Percentiles rank a stretch among this genome's conserved stretches.
phyloP scores from a whole-genome alignment of 2,329 filamentous ascomycete genomes.

The Proliferodiscus dingleyae region DNA sequence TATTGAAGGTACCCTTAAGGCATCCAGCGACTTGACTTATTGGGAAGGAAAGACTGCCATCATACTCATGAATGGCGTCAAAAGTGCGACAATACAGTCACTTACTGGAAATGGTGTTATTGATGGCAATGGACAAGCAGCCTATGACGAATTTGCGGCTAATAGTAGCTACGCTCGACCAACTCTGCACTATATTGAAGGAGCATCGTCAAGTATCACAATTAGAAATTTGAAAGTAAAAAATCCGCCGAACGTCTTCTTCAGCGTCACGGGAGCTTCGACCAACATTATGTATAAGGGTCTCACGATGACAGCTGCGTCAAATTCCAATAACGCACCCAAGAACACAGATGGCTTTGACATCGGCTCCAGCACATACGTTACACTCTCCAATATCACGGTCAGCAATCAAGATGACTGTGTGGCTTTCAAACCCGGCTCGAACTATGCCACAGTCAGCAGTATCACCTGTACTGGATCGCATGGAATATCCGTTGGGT shows the following conservation, averaged over 20 bases:
- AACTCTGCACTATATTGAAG: conserved; percentile 36
- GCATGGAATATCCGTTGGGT: conserved; percentile 44
- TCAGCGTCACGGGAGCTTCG: conserved; percentile 34
- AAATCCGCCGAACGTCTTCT: conserved; percentile 43
- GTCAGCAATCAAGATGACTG: conserved; percentile 57
- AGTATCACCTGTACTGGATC: conserved; percentile 41
- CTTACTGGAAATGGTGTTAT: conserved; percentile 38
- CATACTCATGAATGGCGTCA: conserved; percentile 36
- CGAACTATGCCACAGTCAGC: conserved; percentile 38
- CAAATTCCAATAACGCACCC: conserved; percentile 35
- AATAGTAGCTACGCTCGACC: conserved; percentile 37
- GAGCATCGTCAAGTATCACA: conserved; percentile 35
- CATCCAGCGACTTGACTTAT: conserved; percentile 35
- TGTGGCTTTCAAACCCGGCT: conserved; percentile 51
- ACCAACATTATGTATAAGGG: conserved; percentile 34
- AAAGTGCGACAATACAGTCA: conserved; percentile 37
- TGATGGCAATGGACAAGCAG: conserved; percentile 43
- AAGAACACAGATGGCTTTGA: conserved; percentile 53
- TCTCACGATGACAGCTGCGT: conserved; percentile 36
- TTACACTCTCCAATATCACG: conserved; percentile 44
- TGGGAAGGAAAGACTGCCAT: conserved; percentile 39
- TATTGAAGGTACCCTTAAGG: conserved; percentile 40
- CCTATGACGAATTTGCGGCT: conserved; percentile 37
- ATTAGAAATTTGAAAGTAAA: conserved; percentile 36
- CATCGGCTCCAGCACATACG: conserved; percentile 39